Evolutionary conservation across 352 stramenopile species (phyloP).

Genomic region (Phytopythium delawarense): DNA sequence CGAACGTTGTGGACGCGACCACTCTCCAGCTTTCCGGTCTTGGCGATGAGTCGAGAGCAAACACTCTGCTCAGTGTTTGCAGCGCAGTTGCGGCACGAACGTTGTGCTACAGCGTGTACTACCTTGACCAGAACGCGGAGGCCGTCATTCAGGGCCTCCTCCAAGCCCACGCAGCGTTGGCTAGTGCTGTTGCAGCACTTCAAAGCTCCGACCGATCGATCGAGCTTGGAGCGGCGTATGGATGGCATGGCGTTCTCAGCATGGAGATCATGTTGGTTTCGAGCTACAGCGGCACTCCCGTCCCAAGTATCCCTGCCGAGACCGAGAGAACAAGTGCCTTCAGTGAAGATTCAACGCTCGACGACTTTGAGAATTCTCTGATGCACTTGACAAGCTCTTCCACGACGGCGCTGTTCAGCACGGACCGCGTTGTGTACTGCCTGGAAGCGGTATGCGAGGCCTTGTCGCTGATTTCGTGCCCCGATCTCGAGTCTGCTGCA

Average conservation of each 20-base stretch:
- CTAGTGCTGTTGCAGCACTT: conserved; percentile 17
- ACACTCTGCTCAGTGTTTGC: conserved; percentile 19
- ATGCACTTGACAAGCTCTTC: conserved; percentile 16
- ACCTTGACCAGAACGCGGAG: conserved; percentile 17
- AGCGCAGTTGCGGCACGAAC: conserved; percentile 28
- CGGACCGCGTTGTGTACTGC: conserved; percentile 21
- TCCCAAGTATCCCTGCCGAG: not conserved
- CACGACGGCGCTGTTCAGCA: conserved; percentile 28
- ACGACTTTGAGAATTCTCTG: conserved; percentile 48
- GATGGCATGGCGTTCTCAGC: conserved; percentile 52
- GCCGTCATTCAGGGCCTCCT: conserved; percentile 20
- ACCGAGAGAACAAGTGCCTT: not conserved
- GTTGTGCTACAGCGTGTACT: conserved; percentile 30
- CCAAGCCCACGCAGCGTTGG: conserved; percentile 19
- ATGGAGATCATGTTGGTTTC: conserved; percentile 45
- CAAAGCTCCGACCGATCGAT: conserved; percentile 2
- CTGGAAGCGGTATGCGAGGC: conserved; percentile 52
- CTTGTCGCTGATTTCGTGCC: conserved; percentile 50
- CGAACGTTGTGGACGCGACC: conserved; percentile 19
- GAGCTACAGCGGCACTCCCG: conserved; percentile 23
- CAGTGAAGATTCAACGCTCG: conserved; percentile 1
- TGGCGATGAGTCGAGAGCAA: not conserved
- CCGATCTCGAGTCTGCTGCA: conserved; percentile 30
- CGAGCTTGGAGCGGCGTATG: conserved; percentile 47
- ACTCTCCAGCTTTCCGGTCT: conserved; percentile 6